These are phyloP conservation scores for Candida succiphila DNA, from an alignment of 805 yeast species.

Conservation along the genomic window DNA sequence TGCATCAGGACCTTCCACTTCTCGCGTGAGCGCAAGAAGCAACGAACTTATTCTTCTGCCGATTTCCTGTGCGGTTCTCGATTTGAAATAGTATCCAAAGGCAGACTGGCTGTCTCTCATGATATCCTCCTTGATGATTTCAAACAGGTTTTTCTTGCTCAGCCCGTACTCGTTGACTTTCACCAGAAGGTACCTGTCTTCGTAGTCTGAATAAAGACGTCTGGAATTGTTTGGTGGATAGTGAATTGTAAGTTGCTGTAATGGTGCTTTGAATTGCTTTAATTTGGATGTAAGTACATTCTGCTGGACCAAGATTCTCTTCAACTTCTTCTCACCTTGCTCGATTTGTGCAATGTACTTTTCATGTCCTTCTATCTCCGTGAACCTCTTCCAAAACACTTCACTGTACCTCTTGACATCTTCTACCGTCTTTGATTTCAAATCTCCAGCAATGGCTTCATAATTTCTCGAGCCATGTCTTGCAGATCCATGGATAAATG, in stretches of 20 bases:
- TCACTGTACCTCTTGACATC: conserved; percentile 52
- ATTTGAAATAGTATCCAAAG: conserved; percentile 65
- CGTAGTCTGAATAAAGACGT: conserved; percentile 56
- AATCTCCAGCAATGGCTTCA: conserved; percentile 38
- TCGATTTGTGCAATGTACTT: conserved; percentile 66
- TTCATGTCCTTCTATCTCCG: conserved; percentile 58
- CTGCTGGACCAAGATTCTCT: conserved; percentile 45
- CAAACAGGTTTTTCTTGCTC: conserved; percentile 46
- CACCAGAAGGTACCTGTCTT: conserved; percentile 57
- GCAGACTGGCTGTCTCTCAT: conserved; percentile 47
- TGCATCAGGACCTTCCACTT: conserved; percentile 52
- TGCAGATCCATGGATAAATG: conserved; percentile 60
- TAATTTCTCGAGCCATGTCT: conserved; percentile 50
- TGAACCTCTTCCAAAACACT: conserved; percentile 54
- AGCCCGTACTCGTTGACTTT: conserved; percentile 60
- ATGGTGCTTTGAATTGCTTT: conserved; percentile 43
- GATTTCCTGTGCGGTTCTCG: conserved; percentile 64
- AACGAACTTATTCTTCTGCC: conserved; percentile 62
- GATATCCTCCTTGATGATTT: conserved; percentile 58
- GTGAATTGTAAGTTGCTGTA: conserved; percentile 52
- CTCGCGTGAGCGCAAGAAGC: conserved; percentile 58
- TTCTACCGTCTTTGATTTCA: conserved; percentile 45
- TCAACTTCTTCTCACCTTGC: conserved; percentile 58
- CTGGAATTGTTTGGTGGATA: conserved; percentile 83
- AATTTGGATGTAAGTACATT: conserved; percentile 43